Evolutionary conservation across 1,139 yeast genomes (phyloP).

Genomic region (Pichia sp.): DNA sequence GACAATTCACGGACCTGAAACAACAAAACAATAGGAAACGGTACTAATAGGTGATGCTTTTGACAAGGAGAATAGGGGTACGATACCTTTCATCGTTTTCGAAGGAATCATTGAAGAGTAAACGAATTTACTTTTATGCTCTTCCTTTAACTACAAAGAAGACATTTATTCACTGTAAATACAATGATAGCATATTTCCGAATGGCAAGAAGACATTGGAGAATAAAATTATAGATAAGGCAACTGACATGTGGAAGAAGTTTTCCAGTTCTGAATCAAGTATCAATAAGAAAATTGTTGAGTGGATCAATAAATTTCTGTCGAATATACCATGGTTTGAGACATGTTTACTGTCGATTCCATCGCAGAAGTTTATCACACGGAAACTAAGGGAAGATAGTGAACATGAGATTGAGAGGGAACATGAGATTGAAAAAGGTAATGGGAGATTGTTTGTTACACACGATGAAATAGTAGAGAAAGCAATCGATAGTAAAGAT

Average conservation of each 20-base stretch:
- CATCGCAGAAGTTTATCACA: slow-evolving; percentile 42
- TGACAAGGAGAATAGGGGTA: background rate
- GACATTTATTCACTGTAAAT: slow-evolving; percentile 55
- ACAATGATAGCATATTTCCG: slow-evolving; percentile 32
- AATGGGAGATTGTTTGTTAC: slow-evolving; percentile 10
- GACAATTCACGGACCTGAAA: too few relatives aligned
- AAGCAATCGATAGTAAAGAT: slow-evolving; percentile 17
- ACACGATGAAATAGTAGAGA: slow-evolving; percentile 11
- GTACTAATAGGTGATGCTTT: background rate
- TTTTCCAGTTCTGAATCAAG: slow-evolving; percentile 33
- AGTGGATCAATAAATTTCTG: slow-evolving; percentile 33
- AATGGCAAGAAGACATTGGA: slow-evolving; percentile 34
- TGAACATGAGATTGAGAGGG: slow-evolving; percentile 16
- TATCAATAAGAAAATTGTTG: slow-evolving; percentile 37
- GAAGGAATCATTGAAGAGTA: background rate
- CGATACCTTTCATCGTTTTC: background rate
- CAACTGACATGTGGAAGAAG: slow-evolving; percentile 41
- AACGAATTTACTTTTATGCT: slow-evolving; percentile 40
- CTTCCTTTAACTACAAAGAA: slow-evolving; percentile 54
- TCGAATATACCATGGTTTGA: slow-evolving; percentile 47
- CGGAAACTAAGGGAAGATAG: slow-evolving; percentile 33
- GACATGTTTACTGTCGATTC: slow-evolving; percentile 43
- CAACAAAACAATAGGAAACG: background rate
- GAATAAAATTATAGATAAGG: slow-evolving; percentile 33
- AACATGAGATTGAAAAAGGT: background rate